Evolutionary conservation across 2,329 filamentous ascomycete genomes (phyloP).

Genomic region (Chrysoporthe austroafricana): DNA sequence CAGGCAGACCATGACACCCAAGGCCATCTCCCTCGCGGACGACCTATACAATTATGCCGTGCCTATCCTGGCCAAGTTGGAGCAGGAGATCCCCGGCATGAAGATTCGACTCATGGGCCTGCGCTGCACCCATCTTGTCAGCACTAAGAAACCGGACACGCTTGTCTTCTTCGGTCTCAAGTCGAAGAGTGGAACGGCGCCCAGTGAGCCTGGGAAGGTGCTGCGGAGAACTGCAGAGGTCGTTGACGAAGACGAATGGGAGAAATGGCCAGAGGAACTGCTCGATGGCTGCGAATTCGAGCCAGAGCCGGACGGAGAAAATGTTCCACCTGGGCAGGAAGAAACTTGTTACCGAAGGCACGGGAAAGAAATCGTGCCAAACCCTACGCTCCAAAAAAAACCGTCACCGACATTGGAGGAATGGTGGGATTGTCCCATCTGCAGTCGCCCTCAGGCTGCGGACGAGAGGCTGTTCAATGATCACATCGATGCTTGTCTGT

Average conservation of each 20-base stretch:
- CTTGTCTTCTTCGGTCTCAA: slow-evolving; percentile 78
- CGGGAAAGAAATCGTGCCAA: slow-evolving; percentile 57
- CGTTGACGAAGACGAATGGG: slow-evolving; percentile 59
- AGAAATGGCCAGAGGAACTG: slow-evolving; percentile 70
- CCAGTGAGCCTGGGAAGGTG: slow-evolving; percentile 24
- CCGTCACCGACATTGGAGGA: slow-evolving; percentile 45
- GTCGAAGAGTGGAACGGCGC: slow-evolving; percentile 34
- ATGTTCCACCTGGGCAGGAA: slow-evolving; percentile 55
- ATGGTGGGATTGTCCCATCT: slow-evolving; percentile 88
- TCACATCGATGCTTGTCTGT: slow-evolving; percentile 92
- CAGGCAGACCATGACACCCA: slow-evolving; percentile 75
- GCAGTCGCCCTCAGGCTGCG: slow-evolving; percentile 72
- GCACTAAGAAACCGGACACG: slow-evolving; percentile 78
- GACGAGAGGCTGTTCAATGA: slow-evolving; percentile 82
- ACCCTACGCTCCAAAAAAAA: slow-evolving; percentile 48
- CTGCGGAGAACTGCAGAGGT: slow-evolving; percentile 11
- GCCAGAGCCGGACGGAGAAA: slow-evolving; percentile 52
- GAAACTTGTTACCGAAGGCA: slow-evolving; percentile 42
- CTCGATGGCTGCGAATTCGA: slow-evolving; percentile 42
- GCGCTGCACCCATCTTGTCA: slow-evolving; percentile 84
- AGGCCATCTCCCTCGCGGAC: slow-evolving; percentile 72
- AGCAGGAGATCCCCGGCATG: slow-evolving; percentile 80
- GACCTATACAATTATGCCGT: slow-evolving; percentile 83
- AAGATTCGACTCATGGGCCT: slow-evolving; percentile 86
- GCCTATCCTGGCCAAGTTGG: slow-evolving; percentile 81